Base-by-base conservation (phyloP, 352 stramenopile genomes). In the Phytophthora sojae region DNA sequence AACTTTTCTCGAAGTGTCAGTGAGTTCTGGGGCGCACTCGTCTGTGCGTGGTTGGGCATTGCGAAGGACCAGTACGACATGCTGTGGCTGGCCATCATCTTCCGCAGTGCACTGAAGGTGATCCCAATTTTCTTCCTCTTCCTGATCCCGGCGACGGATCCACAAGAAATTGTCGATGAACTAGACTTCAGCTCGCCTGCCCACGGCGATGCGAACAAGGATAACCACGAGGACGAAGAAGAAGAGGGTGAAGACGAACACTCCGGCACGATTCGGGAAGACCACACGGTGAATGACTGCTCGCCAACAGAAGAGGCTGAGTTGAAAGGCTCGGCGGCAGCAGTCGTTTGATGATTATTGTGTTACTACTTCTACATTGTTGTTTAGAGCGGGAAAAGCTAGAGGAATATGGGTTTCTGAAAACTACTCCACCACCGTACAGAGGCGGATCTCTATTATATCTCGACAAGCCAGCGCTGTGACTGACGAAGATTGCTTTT, bases 1-100 rank as follows among this genome's bases (percentile, higher is more conserved):
- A 99, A 99, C 82, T 96, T 97, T 56, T 97, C 94, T 25, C 92
- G 84, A 47, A 97, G 95, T 37, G 76, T 98, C 21, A 97, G 95
- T 19, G 96, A 95, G 35, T 98, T 99, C 75, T 88, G 98, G 74
- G 95, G 96, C 1, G 95, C 96, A 8, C 67, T 92, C 9, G 83
- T 99, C 25, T 98, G 95, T 60, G 85, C 92, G 14, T 76, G 79
- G 45, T 77, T 99, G 8, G 92, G 91, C 9, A 96, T 99, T 47
- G 87, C 88, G 29, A 96, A 97, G 73, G 88, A 82, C 68, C 83
- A 96, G 71, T 99, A 98, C 81, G 84, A 96, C 45, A 96, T 97
- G 56, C 80, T 99, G 29, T 96, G 80, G 76, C 77, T 98, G 51
- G 85, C 97, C 51, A 97, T 97, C 64, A 65, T 98, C 21, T 64